Evolutionary conservation across 1,284 basidiomycete genomes (phyloP), one percentile per base, ranked within the genome.

Genomic region (Amylostereum chailletii): DNA sequence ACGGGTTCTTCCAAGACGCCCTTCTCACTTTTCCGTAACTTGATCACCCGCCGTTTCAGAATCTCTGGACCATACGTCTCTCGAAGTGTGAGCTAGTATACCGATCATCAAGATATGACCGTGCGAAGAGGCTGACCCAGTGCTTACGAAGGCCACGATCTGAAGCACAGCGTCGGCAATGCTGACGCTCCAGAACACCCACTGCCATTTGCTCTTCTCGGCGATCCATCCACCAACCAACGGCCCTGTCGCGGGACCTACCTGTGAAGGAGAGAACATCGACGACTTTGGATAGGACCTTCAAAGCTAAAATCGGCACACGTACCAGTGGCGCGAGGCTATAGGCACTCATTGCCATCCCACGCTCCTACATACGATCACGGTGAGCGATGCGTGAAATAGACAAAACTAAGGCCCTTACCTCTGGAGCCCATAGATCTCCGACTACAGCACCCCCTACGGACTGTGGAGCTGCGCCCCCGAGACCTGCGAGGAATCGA

Each of bases 31-130:
- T 29, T 57, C 50, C 46, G 60, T 53, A 57, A 51, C 27, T 55
- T 61, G 8, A 46, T 51, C 1, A 57, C 55, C 50, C 2, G 61
- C 60, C 52, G 56, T 45, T 58, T 62, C 32, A 66, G 57, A 19
- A 66, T 52, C 44, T 63, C 57, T 29, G 64, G 64, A 4, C 60
- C 60, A 44, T 66, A 65, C 10, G 63, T 65, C 50, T 65, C 63
- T 34, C 58, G 59, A 36, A 65, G 55, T 40, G 64, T 60, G 29
- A 63, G 55, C 62, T 64, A 33, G n/a, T 19, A 19, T 19, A 19
- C 19, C 19, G 19, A 19, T 19, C 19, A 19, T 19, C 19, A 37
- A 30, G 40, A 36, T 36, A 26, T 29, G 27, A 53, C 6, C 44
- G 26, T 54, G 8, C 46, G 47, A 49, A 51, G 30, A 47, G 39